Evolutionary conservation across 129 eudicot species (phyloP), one percentile per base, ranked within the genome.

Genomic region (Artemisia annua): DNA sequence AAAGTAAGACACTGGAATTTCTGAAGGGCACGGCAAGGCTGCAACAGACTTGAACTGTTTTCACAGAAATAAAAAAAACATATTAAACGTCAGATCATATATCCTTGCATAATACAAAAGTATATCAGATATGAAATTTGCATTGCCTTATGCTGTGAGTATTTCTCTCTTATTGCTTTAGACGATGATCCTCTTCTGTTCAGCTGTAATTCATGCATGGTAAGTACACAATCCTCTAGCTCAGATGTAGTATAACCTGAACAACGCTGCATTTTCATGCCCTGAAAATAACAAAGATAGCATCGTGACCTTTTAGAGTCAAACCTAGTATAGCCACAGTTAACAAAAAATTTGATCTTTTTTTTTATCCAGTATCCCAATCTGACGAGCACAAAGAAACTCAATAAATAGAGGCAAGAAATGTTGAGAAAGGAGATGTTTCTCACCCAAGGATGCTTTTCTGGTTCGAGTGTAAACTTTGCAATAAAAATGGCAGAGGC

Each of bases 11-110:
- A 62, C 68, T 9, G 87, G 92, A 74, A 92, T 78, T 48, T 78
- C 88, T 35, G 72, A 43, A 67, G 80, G 96, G 32, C 82, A 73
- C 9, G 19, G 15, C 85, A 92, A 67, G 14, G 84, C 70, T 5
- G 98, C 91, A 35, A 89, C 96, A 77, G 82, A 24, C 79, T 81
- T 92, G 83, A 81, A 85, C 98, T 92, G 98, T 74, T 76, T 44
- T 58, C 75, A 66, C 30, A 80, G 66, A 48, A 57, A 16, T 12
- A 24, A 63, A 61, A 48, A 1, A 0, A 20, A 46, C 63, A 28
- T 1, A 60, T 70, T 63, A 77, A 60, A 51, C 75, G 48, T 77
- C 19, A 66, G 5, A 66, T 13, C 7, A 15, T 75, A 55, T 20
- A 43, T 15, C 7, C 10, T 20, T 39, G 18, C 20, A 35, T 18